Base-by-base conservation (phyloP, 495 filamentous ascomycete species). In the Podospora comata region DNA sequence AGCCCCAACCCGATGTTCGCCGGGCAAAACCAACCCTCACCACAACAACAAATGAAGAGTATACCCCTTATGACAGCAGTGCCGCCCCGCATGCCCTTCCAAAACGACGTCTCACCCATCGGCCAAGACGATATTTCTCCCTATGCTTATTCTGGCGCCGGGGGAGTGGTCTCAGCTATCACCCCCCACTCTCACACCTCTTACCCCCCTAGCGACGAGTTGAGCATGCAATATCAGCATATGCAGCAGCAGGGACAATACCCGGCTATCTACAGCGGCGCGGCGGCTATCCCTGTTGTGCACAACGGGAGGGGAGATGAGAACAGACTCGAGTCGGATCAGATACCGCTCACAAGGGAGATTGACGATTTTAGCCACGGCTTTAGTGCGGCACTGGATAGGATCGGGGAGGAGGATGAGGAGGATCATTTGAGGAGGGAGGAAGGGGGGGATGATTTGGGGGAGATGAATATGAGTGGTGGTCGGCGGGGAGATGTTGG, bases 321-420 rank as follows among this genome's bases (percentile, higher is more conserved):
- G 61, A 70, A 65, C 27, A 69, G 61, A 60, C 60, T 58, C 2
- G 76, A 77, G 20, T 56, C 66, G 11, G 74, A 76, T 27, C 70
- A 76, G 68, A 69, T 76, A 61, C 73, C 77, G 59, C 66, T 79
- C 56, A 78, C 78, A 20, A 69, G 78, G 15, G 80, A 79, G 68
- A 75, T 80, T 59, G 79, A 81, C 56, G 79, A 81, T 48, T 84
- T 81, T 67, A 77, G 76, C 59, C 76, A 75, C 19, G 76, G 79
- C 44, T 82, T 76, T 27, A 54, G 73, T 44, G 65, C 74, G 27
- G 76, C 77, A 34, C 75, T 76, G 34, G 79, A 74, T 0, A 72
- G 76, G 27, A 83, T 83, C 26, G 80, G 79, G 30, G 78, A 81
- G 65, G 78, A 79, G 68, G 75, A 78, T n/a, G 62, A 72, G 53